Evolutionary conservation across 768 basidiomycete genomes (phyloP).

Genomic region (Glaciozyma antarctica): DNA sequence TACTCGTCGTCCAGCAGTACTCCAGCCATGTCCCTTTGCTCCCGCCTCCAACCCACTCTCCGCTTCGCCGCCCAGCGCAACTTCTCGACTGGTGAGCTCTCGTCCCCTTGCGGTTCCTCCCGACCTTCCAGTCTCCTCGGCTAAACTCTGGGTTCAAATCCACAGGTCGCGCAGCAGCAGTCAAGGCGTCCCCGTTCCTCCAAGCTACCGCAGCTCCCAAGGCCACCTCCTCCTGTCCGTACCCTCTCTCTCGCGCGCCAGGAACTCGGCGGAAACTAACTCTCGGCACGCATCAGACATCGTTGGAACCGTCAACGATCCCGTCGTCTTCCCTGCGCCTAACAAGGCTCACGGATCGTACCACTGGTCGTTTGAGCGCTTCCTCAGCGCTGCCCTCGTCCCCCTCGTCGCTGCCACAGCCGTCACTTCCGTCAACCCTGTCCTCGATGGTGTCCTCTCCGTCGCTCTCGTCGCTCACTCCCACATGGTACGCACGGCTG

Average conservation of each 20-base stretch:
- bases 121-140: too few relatives aligned
- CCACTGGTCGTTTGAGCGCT: slow-evolving; percentile 86
- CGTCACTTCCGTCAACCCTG: slow-evolving; percentile 67
- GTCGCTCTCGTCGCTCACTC: slow-evolving; percentile 83
- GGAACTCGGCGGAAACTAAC: background rate
- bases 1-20: too few relatives aligned
- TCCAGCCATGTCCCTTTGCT: too few relatives aligned
- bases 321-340: slow-evolving; percentile 66
- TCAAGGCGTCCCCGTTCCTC: background rate
- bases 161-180: background rate
- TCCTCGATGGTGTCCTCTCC: slow-evolving; percentile 81
- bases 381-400: slow-evolving; percentile 75
- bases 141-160: too few relatives aligned
- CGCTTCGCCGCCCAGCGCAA: too few relatives aligned
- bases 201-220: background rate
- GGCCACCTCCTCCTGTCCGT: background rate
- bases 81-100: too few relatives aligned
- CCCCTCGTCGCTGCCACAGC: slow-evolving; percentile 82
- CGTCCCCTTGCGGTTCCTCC: too few relatives aligned
- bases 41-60: too few relatives aligned
- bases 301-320: slow-evolving; percentile 90
- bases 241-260: background rate
- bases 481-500: slow-evolving; percentile 63
- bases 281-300: slow-evolving; percentile 35
- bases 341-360: slow-evolving; percentile 72